Conservation (phyloP, 192 early-diverging fungal species). For the Rhizoclosmatium sp. region DNA sequence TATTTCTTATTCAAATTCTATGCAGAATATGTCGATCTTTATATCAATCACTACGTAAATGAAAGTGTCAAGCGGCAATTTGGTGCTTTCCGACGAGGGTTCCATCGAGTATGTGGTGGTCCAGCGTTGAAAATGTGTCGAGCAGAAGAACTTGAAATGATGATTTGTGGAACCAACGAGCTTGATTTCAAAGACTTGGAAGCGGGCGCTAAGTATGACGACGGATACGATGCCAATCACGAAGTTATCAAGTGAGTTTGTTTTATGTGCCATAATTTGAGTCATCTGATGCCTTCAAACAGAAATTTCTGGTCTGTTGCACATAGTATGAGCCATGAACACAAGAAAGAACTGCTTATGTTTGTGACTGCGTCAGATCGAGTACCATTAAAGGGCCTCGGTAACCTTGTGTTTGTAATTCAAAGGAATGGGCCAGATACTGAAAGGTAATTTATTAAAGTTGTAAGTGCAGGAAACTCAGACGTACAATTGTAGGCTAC, state of each 20-base stretch:
- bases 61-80: constrained; percentile 57
- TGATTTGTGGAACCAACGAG: constrained; percentile 72
- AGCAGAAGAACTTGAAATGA: constrained; percentile 76
- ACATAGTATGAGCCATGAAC: constrained; percentile 63
- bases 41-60: constrained; percentile 54
- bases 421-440: constrained; percentile 95
- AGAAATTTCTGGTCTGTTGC: constrained; percentile 81
- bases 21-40: constrained; percentile 58
- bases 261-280: background rate
- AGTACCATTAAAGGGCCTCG: constrained; percentile 84
- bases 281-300: constrained; percentile 44
- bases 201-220: constrained; percentile 78
- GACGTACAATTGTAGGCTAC: constrained; percentile 56
- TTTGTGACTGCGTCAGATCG: constrained; percentile 95
- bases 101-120: constrained; percentile 61
- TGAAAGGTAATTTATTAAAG: constrained; percentile 54
- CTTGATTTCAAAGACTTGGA: constrained; percentile 80
- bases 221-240: constrained; percentile 77
- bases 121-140: constrained; percentile 62
- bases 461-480: background rate
- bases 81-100: constrained; percentile 57
- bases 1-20: background rate
- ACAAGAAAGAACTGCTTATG: constrained; percentile 76
- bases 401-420: constrained; percentile 86
- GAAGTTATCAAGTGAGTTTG: constrained; percentile 61